These are phyloP conservation scores for Porodaedalea pini DNA, from an alignment of 1,284 basidiomycete species.

Conservation along the genomic window DNA sequence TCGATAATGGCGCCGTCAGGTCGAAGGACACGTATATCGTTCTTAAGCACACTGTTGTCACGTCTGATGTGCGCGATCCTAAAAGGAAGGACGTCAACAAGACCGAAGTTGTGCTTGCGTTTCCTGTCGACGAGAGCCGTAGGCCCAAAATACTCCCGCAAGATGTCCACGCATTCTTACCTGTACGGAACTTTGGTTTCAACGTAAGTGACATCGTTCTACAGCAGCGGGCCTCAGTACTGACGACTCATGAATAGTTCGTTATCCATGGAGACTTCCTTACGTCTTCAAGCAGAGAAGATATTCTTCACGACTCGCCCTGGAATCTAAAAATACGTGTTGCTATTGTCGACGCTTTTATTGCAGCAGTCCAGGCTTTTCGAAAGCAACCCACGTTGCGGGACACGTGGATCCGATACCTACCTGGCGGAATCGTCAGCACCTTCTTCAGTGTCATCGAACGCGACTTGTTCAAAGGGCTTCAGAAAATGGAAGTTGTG, in stretches of 20 bases:
- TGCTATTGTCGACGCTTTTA: neutral
- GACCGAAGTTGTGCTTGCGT: slow-evolving; percentile 27
- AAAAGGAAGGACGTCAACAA: slow-evolving; percentile 18
- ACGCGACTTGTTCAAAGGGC: neutral
- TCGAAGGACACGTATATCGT: neutral
- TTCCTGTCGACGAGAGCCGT: slow-evolving; percentile 22
- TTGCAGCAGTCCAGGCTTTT: neutral
- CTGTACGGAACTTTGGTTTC: slow-evolving; percentile 24
- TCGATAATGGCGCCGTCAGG: neutral
- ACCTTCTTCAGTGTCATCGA: neutral
- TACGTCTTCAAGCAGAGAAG: slow-evolving; percentile 1
- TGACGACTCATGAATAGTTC: slow-evolving; percentile 20
- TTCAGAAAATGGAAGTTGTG: neutral
- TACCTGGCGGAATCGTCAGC: neutral
- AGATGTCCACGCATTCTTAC: slow-evolving; percentile 26
- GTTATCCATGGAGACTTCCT: slow-evolving; percentile 19
- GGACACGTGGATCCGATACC: neutral
- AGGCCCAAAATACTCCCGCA: slow-evolving; percentile 19
- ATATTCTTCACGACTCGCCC: neutral
- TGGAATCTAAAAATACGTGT: neutral
- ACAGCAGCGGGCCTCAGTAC: neutral
- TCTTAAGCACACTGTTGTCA: neutral
- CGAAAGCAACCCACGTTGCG: neutral
- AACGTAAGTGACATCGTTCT: slow-evolving; percentile 17
- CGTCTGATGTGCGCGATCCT: slow-evolving; percentile 8